A percentile compares a stretch with the other conserved stretches of the same genome.
These are phyloP conservation scores for Monosporozyma unispora DNA, from an alignment of 805 yeast genomes.

Conservation along the genomic window DNA sequence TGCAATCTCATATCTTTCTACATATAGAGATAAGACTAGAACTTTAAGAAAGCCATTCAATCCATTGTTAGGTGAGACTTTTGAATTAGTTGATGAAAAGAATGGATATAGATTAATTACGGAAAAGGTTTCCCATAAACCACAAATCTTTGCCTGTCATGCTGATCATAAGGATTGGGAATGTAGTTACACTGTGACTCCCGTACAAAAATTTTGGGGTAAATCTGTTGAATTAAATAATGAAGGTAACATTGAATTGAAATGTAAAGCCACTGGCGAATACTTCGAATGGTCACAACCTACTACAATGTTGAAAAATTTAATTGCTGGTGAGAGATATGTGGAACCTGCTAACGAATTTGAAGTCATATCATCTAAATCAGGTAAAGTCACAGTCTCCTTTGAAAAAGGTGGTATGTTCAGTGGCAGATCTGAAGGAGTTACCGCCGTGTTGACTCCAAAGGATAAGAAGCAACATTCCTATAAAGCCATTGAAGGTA, in stretches of 20 bases:
- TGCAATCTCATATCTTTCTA: conserved; percentile 66
- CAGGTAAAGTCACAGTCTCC: conserved; percentile 58
- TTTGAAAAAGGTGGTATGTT: conserved; percentile 80
- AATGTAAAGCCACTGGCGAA: conserved; percentile 54
- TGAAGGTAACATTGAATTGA: conserved; percentile 57
- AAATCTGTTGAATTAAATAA: conserved; percentile 78
- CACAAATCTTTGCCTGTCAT: conserved; percentile 68
- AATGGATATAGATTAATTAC: conserved; percentile 61
- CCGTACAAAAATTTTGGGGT: conserved; percentile 91
- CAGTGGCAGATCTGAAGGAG: conserved; percentile 68
- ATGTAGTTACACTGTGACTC: conserved; percentile 51
- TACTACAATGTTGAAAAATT: conserved; percentile 68
- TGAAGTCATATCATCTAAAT: conserved; percentile 58
- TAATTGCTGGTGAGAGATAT: conserved; percentile 92
- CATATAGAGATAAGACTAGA: conserved; percentile 65
- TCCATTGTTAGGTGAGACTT: conserved; percentile 90
- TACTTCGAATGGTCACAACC: conserved; percentile 74
- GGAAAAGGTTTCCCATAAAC: conserved; percentile 85
- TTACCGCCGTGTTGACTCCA: conserved; percentile 33
- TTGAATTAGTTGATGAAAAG: conserved; percentile 80
- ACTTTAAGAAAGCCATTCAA: conserved; percentile 85
- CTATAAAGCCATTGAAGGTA: conserved; percentile 40
- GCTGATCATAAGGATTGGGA: conserved; percentile 72
- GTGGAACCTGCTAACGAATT: conserved; percentile 73
- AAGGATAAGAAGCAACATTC: conserved; percentile 10